These are phyloP conservation scores for Dichotomocladium elegans DNA, from an alignment of 371 early-diverging fungal species.

Conservation along the genomic window DNA sequence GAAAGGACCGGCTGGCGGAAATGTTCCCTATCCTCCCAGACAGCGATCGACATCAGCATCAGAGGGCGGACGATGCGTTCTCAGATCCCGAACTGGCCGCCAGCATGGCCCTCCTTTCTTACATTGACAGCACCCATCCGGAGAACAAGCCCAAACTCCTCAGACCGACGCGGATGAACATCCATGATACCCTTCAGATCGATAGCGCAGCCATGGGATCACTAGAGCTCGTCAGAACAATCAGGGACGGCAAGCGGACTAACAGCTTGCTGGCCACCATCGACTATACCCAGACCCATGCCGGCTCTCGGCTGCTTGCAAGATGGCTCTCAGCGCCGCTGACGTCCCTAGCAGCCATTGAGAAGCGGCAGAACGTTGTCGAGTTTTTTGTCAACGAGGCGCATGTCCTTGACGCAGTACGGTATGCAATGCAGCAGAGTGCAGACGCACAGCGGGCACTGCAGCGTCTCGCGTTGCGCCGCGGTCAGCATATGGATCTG, in stretches of 20 bases:
- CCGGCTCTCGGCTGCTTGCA: slow-evolving; percentile 74
- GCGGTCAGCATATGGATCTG: slow-evolving; percentile 64
- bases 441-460: slow-evolving; percentile 72
- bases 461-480: slow-evolving; percentile 64
- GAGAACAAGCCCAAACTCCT: slow-evolving; percentile 43
- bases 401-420: slow-evolving; percentile 49
- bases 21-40: neutral
- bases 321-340: slow-evolving; percentile 69
- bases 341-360: slow-evolving; percentile 52
- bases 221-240: slow-evolving; percentile 50
- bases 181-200: slow-evolving; percentile 48
- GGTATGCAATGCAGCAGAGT: slow-evolving; percentile 44
- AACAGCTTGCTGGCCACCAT: slow-evolving; percentile 70
- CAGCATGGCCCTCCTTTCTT: slow-evolving; percentile 46
- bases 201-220: slow-evolving; percentile 60
- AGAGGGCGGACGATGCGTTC: slow-evolving; percentile 15
- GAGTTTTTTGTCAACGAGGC: slow-evolving; percentile 55
- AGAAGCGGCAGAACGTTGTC: slow-evolving; percentile 64
- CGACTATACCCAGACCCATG: slow-evolving; percentile 75
- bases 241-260: slow-evolving; percentile 40
- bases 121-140: slow-evolving; percentile 55
- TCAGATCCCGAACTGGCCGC: slow-evolving; percentile 45
- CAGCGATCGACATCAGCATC: no score
- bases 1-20: neutral
- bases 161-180: slow-evolving; percentile 40